Evolutionary conservation across 768 basidiomycete species (phyloP), one percentile per base, ranked within the genome.

Genomic region (Pleurotus salmoneostramineus): DNA sequence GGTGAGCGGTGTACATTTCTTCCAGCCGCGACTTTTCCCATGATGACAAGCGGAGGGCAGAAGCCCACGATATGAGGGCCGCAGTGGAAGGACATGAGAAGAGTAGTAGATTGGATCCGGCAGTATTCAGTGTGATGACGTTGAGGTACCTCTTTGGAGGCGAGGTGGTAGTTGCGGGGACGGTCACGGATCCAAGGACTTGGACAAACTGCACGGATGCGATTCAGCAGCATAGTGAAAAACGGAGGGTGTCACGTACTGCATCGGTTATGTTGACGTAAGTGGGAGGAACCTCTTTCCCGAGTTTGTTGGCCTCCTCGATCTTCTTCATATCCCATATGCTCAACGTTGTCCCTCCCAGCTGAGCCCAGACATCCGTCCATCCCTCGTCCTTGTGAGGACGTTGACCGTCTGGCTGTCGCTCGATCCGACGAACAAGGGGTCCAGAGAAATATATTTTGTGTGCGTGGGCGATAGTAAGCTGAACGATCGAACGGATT

Each of bases 1-100:
- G 74, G 74, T 98, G 93, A 4, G 94, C 95, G 0, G 97, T 98
- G 69, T 98, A 98, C 59, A 99, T 94, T 74, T 99, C 96, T 71
- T 97, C 93, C 12, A 98, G 79, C 44, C 94, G 85, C 1, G 92
- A 88, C 67, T 95, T 94, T 73, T 99, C 97, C 94, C 95, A 99
- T 52, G 90, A 82, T 7, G 89, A 86, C 4, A 99, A 80, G 14
- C 97, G 87, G 37, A 98, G 78, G 4, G 94, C 93, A 21, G 93
- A 87, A 5, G 92, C 87, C 96, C 96, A 98, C n/a, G 88, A 85
- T 34, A 89, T 78, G 55, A 95, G 78, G 12, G 86, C 81, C 45
- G 76, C 69, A 32, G 85, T 82, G 17, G 80, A 80, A 14, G 89
- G 88, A 67, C 93, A 95, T 6, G 93, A 90, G 74, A 98, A 96